Evolutionary conservation across 148 eudicot species (phyloP).

Genomic region (Polygonum maritimum): DNA sequence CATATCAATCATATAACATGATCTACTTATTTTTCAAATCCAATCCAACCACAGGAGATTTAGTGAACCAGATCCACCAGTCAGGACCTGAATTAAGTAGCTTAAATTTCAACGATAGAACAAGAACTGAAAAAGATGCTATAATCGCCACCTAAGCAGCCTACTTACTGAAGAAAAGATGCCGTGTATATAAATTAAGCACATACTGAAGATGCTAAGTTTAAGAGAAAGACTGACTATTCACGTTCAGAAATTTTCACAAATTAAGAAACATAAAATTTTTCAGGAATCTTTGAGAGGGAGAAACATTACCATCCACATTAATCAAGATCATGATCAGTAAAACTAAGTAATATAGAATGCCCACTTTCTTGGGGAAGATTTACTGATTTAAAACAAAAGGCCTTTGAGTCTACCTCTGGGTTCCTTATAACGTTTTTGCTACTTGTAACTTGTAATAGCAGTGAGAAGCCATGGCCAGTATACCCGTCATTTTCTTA

Average conservation of each 20-base stretch:
- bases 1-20: neutral
- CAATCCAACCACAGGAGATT: neutral
- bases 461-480: neutral
- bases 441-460: neutral
- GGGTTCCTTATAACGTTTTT: neutral
- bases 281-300: neutral
- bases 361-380: neutral
- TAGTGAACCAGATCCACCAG: neutral
- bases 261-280: neutral
- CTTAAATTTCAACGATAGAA: neutral
- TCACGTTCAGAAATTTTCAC: neutral
- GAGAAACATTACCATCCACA: neutral
- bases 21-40: neutral
- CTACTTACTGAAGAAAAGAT: neutral
- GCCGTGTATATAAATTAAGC: neutral
- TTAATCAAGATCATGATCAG: neutral
- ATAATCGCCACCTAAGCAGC: neutral
- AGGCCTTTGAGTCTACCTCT: neutral
- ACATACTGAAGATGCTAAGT: too few relatives aligned
- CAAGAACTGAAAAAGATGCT: neutral
- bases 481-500: neutral
- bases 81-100: neutral
- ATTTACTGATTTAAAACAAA: neutral
- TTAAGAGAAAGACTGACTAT: neutral
- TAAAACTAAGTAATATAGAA: neutral